Base-by-base conservation (phyloP, 192 early-diverging fungal species). In the Mortierella claussenii region DNA sequence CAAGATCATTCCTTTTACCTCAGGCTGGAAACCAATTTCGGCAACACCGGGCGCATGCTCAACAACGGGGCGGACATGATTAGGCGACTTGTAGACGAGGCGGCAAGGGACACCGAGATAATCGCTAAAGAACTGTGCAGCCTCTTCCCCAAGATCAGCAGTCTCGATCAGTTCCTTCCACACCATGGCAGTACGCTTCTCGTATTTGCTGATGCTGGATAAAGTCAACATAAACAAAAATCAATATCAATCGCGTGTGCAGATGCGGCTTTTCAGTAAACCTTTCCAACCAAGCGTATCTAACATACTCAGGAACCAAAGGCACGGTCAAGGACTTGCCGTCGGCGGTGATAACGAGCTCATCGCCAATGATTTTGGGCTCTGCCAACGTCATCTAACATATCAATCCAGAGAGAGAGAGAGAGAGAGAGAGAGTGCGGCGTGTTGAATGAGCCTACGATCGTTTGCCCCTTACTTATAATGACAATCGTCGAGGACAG, bases 101-200 rank as follows among this genome's bases (percentile, higher is more conserved):
- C 82, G 69, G 12, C 53, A 56, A 17, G 65, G 60, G 11, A 66
- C 46, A 15, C 79, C 83, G 10, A 91, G 64, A 60, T 69, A 88
- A 3, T 78, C 55, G 0, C 66, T 79, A 8, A 92, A 53, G 89
- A 92, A 91, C 27, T 66, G 65, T 0, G 87, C 81, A 28, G 82
- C 88, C 49, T 79, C 79, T 8, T 91, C 86, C 12, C 92, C 92
- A 55, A 92, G 67, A 62, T 92, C 89, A n/a, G 79, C 73, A 1
- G 81, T 87, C 26, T 61, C 66, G 4, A 91, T 57, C 6, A 28
- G 21, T 21, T 79, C 59, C 43, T 55, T 62, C 81, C 82, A 87
- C 4, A 89, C 54, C 18, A 20, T 58, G 21, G 81, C 83, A 20
- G 50, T 27, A 8, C 53, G 63, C 28, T 61, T 58, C 18, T 63